Evolutionary conservation across 2,329 filamentous ascomycete genomes (phyloP).

Genomic region (Botrytis galanthina): DNA sequence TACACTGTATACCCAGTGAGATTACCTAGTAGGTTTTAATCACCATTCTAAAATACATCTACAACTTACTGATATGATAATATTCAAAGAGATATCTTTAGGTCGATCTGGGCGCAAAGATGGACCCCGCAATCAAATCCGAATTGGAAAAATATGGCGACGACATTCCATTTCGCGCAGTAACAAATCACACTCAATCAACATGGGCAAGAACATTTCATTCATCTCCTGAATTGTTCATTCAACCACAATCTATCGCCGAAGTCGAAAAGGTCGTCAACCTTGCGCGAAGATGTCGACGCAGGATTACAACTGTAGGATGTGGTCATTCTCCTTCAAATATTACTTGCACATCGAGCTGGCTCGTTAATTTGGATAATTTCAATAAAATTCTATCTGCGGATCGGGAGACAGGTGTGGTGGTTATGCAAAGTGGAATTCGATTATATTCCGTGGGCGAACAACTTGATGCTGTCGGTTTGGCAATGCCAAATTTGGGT

Average conservation of each 20-base stretch:
- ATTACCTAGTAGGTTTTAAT: background rate
- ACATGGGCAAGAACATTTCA: conserved; percentile 96
- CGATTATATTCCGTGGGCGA: conserved; percentile 71
- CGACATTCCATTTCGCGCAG: conserved; percentile 72
- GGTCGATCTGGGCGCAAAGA: conserved; percentile 23
- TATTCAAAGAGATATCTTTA: background rate
- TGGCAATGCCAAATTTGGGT: conserved; percentile 88
- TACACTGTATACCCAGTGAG: background rate
- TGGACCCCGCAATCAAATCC: conserved; percentile 47
- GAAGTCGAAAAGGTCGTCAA: conserved; percentile 83
- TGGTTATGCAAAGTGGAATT: conserved; percentile 86
- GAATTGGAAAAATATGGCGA: conserved; percentile 60
- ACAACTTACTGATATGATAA: background rate
- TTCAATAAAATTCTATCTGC: conserved; percentile 71
- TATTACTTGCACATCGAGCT: conserved; percentile 87
- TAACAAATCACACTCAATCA: conserved; percentile 70
- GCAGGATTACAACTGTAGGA: conserved; percentile 81
- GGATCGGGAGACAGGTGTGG: conserved; percentile 61
- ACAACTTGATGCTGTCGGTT: conserved; percentile 68
- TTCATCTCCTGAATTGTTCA: conserved; percentile 84
- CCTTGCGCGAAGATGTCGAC: conserved; percentile 76
- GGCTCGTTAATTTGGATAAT: conserved; percentile 91
- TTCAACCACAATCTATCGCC: conserved; percentile 73
- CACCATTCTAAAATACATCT: background rate
- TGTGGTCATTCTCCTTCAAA: conserved; percentile 90